Base-by-base conservation (phyloP, 345 rosid genomes). In the Turritis glabra region DNA sequence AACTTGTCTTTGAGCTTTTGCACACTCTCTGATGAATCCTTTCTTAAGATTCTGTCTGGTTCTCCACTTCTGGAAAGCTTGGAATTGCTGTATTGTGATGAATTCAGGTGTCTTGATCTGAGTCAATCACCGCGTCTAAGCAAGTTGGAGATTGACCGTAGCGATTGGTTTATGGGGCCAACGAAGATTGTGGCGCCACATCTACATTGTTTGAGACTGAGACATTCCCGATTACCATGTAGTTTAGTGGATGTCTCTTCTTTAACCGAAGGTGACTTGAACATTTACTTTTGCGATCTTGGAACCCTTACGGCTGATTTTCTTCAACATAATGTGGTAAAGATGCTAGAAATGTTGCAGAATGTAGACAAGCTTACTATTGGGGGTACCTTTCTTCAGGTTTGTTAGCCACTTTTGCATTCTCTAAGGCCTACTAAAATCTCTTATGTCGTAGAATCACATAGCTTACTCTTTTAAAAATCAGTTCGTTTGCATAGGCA, bases 351-450 rank as follows among this genome's bases (percentile, higher is more conserved):
- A 1, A 35, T 70, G 52, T 63, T 77, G 66, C 35, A 63, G 60
- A 70, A 77, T 46, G 73, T 64, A 0, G 71, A 35, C 54, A 64
- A 69, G 53, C 76, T 77, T 55, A 77, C 76, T 15, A 22, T 77
- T 47, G 80, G 80, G 0, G 67, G 76, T 38, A 71, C 76, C 11
- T 77, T 77, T 64, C 80, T 77, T 65, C 80, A 77, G 76, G 80
- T 76, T 29, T 44, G 57, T 60, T 74, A 7, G 12, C 21, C 56
- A 29, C 33, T 58, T 13, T 33, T 46, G 33, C 9, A 2, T 22
- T 33, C 59, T 66, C 23, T 33, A 14, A 12, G 8, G 5, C 25
- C 4, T 37, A 33, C 13, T 7, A 21, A 25, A 15, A 17, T 38
- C 33, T 51, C 47, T 22, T 22, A 22, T 51, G 11, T 38, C 5